A percentile compares a stretch with the other conserved stretches of the same genome.
Conservation (phyloP, 2,329 filamentous ascomycete species). For the Niveomyces coronatus region DNA sequence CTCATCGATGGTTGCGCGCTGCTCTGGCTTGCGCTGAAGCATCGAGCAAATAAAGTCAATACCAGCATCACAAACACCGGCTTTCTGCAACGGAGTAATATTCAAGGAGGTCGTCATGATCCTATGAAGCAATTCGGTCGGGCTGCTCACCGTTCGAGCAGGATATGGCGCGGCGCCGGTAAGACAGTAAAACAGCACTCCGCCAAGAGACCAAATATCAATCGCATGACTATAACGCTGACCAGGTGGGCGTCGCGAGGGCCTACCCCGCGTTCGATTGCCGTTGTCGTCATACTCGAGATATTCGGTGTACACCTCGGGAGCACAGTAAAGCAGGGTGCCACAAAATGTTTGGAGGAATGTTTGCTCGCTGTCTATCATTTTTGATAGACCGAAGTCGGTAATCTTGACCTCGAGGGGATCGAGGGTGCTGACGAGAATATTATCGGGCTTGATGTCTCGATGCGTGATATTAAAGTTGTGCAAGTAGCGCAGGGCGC, state of each 20-base stretch:
- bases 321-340: slow-evolving; percentile 89
- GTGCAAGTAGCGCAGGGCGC: slow-evolving; percentile 80
- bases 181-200: slow-evolving; percentile 82
- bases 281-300: slow-evolving; percentile 58
- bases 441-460: slow-evolving; percentile 99
- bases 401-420: slow-evolving; percentile 84
- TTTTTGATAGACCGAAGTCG: slow-evolving; percentile 94
- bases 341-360: slow-evolving; percentile 96
- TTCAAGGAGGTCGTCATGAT: slow-evolving; percentile 76
- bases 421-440: slow-evolving; percentile 63
- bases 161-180: slow-evolving; percentile 72
- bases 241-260: slow-evolving; percentile 45
- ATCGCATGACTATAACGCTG: slow-evolving; percentile 82
- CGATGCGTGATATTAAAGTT: slow-evolving; percentile 84
- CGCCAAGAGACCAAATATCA: slow-evolving; percentile 93
- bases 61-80: slow-evolving; percentile 51
- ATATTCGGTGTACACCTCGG: slow-evolving; percentile 81
- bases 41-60: slow-evolving; percentile 70
- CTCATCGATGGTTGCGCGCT: slow-evolving; percentile 62
- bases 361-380: slow-evolving; percentile 79
- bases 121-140: slow-evolving; percentile 68
- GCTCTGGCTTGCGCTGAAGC: slow-evolving; percentile 68
- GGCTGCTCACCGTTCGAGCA: slow-evolving; percentile 63
- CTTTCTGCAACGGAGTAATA: slow-evolving; percentile 47
- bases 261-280: slow-evolving; percentile 52